Base-by-base conservation (phyloP, 768 basidiomycete species). In the Mycena belliarum region DNA sequence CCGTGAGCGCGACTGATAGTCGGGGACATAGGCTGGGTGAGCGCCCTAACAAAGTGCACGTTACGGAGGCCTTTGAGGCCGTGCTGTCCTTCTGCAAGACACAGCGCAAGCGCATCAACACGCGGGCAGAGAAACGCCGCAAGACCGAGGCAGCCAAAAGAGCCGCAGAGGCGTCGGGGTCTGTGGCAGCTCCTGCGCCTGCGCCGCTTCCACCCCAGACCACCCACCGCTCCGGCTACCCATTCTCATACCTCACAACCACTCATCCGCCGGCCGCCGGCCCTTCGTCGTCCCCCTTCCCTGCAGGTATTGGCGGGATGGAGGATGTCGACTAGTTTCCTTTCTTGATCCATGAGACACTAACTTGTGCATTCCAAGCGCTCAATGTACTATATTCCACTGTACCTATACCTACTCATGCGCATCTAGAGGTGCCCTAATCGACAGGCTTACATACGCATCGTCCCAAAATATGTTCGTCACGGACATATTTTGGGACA, bases 1-100 rank as follows among this genome's bases (percentile, higher is more conserved):
- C n/a, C 41, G 3, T 23, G 28, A 11, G 8, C n/a, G 21, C 35
- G 26, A 48, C 41, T 38, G 42, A 33, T 28, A 16, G 41, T 25
- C 28, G 18, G 14, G 32, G 18, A 46, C 49, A 15, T 63, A 88
- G 87, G 42, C 55, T 88, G 2, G 67, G 71, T 6, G 84, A 87
- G 38, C 77, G 82, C 26, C 81, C 82, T 1, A 81, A 78, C 52
- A 88, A 84, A 61, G 65, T 64, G 11, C 73, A 83, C 57, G 70
- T 88, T 25, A 64, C 70, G 9, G 85, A 85, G 6, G 86, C 79
- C 1, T 69, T 88, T 26, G 77, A 79, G 16, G 67, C 73, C 0
- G 65, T 87, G 4, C 73, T 73, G 15, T 64, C 72, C 0, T 87
- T 87, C 64, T 79, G 78, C 50, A 81, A 81, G 59, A 55, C 68